Base-by-base conservation (phyloP, 2,329 filamentous ascomycete genomes). In the Neofusicoccum cordaticola region DNA sequence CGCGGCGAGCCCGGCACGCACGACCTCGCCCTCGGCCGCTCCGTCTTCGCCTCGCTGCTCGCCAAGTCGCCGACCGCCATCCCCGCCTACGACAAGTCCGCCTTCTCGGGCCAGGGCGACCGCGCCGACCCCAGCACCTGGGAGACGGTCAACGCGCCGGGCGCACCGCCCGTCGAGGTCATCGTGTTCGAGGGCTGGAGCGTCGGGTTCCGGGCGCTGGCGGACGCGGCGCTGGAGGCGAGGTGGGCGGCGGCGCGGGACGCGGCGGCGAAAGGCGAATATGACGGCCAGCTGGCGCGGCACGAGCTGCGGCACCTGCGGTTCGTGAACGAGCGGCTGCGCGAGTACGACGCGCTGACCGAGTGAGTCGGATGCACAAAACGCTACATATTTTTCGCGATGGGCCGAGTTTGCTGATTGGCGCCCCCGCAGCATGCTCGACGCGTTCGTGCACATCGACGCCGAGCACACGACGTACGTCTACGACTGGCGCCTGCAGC, bases 141-240 rank as follows among this genome's bases (percentile, higher is more conserved):
- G 91, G 78, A 82, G 31, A 72, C 73, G 13, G 82, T 89, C 66
- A 88, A 88, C 71, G 77, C 75, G 11, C 78, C 73, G 17, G 77
- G 85, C 27, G 86, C 87, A 68, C 78, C 74, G 2, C 80, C 76
- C n/a, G 78, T 86, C 1, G 82, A 84, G 60, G 86, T 94, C 6
- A 84, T 97, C 22, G 86, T 97, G 60, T 88, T 97, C 68, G 93
- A 97, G 76, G 93, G 93, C 17, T 97, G 93, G 93, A 95, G 90
- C 75, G 87, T 96, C 12, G 93, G 92, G 2, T 97, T 97, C 78
- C 86, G 88, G 5, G 77, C 89, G 0, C 76, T 93, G 12, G 70
- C 79, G n/a, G 81, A 84, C 4, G 74, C 86, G 3, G 81, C 83
- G 34, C 74, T 87, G 3, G 82, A 82, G 69, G 80, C 81, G 72